Percentiles rank a stretch among this genome's conserved stretches.
Evolutionary conservation across 2,329 filamentous ascomycete genomes (phyloP).

Genomic region (Aspergillus floridensis): DNA sequence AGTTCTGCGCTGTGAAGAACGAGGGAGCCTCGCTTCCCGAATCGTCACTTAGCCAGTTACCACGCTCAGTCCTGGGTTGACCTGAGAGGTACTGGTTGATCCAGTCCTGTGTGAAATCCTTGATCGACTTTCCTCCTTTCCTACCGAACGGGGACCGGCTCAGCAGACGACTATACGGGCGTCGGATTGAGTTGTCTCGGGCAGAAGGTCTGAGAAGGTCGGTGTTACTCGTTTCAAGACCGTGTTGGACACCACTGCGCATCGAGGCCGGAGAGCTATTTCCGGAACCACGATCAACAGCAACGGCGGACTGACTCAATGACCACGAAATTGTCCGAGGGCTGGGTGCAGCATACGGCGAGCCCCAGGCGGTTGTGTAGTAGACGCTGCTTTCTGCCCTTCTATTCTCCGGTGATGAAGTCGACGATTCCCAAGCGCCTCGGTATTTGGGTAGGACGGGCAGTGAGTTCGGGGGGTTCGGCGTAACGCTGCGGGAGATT

Average conservation of each 20-base stretch:
- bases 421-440: slow-evolving; percentile 34
- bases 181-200: slow-evolving; percentile 23
- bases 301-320: slow-evolving; percentile 44
- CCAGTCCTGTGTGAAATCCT: slow-evolving; percentile 76
- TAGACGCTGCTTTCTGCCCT: slow-evolving; percentile 52
- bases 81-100: slow-evolving; percentile 79
- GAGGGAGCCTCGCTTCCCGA: slow-evolving; percentile 73
- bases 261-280: slow-evolving; percentile 37
- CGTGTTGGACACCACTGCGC: slow-evolving; percentile 22
- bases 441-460: slow-evolving; percentile 34
- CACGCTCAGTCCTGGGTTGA: slow-evolving; percentile 65
- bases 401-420: slow-evolving; percentile 42
- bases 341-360: slow-evolving; percentile 72
- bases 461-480: slow-evolving; percentile 29
- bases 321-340: slow-evolving; percentile 41
- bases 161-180: slow-evolving; percentile 25
- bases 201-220: slow-evolving; percentile 31
- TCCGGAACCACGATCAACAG: slow-evolving; percentile 38
- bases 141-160: slow-evolving; percentile 25
- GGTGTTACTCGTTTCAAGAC: slow-evolving; percentile 25
- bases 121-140: slow-evolving; percentile 37
- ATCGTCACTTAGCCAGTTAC: slow-evolving; percentile 81
- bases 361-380: slow-evolving; percentile 85
- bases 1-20: slow-evolving; percentile 42
- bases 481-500: slow-evolving; percentile 26